Evolutionary conservation across 139 green algal genomes (phyloP).

Genomic region (Haematococcus sp.): DNA sequence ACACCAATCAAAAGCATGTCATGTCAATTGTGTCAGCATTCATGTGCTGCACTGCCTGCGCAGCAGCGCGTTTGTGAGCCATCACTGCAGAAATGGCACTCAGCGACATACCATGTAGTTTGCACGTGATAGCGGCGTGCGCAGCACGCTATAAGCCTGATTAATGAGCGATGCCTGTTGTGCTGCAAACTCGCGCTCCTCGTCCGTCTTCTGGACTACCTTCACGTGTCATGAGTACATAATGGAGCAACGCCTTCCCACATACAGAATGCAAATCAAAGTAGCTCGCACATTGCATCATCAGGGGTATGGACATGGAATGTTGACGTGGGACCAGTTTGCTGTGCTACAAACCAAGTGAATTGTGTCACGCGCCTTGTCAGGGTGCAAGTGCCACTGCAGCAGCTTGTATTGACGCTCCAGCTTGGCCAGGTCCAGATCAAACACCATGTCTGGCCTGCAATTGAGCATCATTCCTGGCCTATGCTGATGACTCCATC

Average conservation of each 20-base stretch:
- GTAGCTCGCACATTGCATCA: too few species aligned
- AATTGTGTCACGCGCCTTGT: constrained; percentile 35
- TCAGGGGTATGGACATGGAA: too few species aligned
- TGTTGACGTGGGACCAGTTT: too few species aligned
- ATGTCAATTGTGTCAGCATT: too few species aligned
- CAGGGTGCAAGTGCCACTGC: constrained; percentile 66
- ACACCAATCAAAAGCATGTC: too few species aligned
- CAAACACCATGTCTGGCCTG: constrained; percentile 41
- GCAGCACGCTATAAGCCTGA: constrained; percentile 61
- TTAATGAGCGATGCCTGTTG: constrained; percentile 64
- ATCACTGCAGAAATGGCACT: neutral
- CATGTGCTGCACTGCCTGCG: too few species aligned
- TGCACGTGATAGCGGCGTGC: constrained; percentile 50
- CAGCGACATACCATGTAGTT: constrained; percentile 59
- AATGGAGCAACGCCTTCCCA: too few species aligned
- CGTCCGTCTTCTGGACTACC: constrained; percentile 4
- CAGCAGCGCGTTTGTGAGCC: neutral
- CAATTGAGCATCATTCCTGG: neutral
- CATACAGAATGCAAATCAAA: too few species aligned
- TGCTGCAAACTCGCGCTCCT: constrained; percentile 55
- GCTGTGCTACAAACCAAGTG: too few species aligned
- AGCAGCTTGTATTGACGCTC: constrained; percentile 62
- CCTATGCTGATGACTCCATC: too few species aligned
- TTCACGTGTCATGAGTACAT: too few species aligned
- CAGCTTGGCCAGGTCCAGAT: constrained; percentile 48